These are phyloP conservation scores for Sclerotinia sclerotiorum DNA, from an alignment of 2,329 filamentous ascomycete genomes.

Conservation along the genomic window DNA sequence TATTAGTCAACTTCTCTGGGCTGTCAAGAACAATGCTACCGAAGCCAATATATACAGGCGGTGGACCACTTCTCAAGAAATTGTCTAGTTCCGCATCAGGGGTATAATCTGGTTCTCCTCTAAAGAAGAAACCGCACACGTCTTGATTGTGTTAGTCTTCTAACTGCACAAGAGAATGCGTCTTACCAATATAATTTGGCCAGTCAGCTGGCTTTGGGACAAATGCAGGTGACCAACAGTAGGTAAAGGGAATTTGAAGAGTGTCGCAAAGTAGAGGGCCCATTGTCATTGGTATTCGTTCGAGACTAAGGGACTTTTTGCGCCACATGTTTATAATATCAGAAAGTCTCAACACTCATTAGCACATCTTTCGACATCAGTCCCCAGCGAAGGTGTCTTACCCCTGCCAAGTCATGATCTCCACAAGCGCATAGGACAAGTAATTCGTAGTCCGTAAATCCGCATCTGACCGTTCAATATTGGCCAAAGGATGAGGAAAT, in stretches of 20 bases:
- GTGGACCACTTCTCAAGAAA: slow-evolving; percentile 57
- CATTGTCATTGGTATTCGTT: slow-evolving; percentile 74
- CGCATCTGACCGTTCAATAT: slow-evolving; percentile 63
- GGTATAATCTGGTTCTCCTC: slow-evolving; percentile 58
- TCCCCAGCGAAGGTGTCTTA: background rate
- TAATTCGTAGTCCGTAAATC: slow-evolving; percentile 73
- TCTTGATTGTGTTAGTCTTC: slow-evolving; percentile 44
- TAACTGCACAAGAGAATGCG: background rate
- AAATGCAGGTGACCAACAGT: slow-evolving; percentile 59
- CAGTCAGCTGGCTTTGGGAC: slow-evolving; percentile 3
- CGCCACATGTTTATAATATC: slow-evolving; percentile 75
- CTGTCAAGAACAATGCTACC: slow-evolving; percentile 74
- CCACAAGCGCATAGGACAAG: slow-evolving; percentile 73
- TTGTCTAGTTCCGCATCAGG: slow-evolving; percentile 54
- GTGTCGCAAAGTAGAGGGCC: slow-evolving; percentile 70
- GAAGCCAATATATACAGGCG: slow-evolving; percentile 72
- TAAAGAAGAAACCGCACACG: slow-evolving; percentile 76
- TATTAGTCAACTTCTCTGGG: slow-evolving; percentile 62
- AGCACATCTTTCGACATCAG: background rate
- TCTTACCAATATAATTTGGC: slow-evolving; percentile 49
- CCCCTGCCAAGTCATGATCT: slow-evolving; percentile 84
- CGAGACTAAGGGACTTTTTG: slow-evolving; percentile 63
- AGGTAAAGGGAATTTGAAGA: slow-evolving; percentile 72
- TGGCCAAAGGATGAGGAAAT: slow-evolving; percentile 75
- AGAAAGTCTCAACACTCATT: slow-evolving; percentile 49